Conservation (phyloP, 1,284 basidiomycete genomes). For the Cystobasidium sp. region DNA sequence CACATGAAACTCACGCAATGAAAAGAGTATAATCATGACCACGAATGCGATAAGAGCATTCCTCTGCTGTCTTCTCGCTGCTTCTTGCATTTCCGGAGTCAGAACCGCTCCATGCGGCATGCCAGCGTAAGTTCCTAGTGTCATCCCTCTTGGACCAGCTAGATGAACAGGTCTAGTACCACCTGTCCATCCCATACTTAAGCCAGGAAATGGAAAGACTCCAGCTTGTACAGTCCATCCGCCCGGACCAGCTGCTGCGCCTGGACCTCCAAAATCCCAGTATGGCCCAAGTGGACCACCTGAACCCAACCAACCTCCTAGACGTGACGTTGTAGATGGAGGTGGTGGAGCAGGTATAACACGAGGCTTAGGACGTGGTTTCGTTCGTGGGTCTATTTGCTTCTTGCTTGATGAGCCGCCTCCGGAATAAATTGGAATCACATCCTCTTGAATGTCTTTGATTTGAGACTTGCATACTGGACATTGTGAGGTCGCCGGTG, state of each 20-base stretch:
- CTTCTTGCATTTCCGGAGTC: slow-evolving; percentile 35
- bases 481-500: slow-evolving; percentile 35
- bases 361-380: slow-evolving; percentile 36
- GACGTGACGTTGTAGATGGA: not conserved
- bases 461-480: slow-evolving; percentile 41
- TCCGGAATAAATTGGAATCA: slow-evolving; percentile 42
- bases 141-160: not conserved
- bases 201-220: slow-evolving; percentile 39
- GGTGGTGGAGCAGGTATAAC: slow-evolving; percentile 26
- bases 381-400: slow-evolving; percentile 33
- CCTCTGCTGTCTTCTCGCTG: slow-evolving; percentile 32
- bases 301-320: slow-evolving; percentile 8
- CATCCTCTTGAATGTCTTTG: slow-evolving; percentile 42
- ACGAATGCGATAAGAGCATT: slow-evolving; percentile 42
- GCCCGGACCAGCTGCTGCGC: slow-evolving; percentile 4
- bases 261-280: slow-evolving; percentile 21
- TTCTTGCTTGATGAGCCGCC: slow-evolving; percentile 24
- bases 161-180: slow-evolving; percentile 6
- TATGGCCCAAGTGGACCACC: slow-evolving; percentile 27
- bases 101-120: not conserved
- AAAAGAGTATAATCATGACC: slow-evolving; percentile 42
- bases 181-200: slow-evolving; percentile 35
- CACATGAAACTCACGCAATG: slow-evolving; percentile 18
- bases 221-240: slow-evolving; percentile 42
- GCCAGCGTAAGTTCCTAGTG: not conserved